phyloP scores from a whole-genome alignment of 2,329 filamentous ascomycete species.

The Ophiostoma montium region DNA sequence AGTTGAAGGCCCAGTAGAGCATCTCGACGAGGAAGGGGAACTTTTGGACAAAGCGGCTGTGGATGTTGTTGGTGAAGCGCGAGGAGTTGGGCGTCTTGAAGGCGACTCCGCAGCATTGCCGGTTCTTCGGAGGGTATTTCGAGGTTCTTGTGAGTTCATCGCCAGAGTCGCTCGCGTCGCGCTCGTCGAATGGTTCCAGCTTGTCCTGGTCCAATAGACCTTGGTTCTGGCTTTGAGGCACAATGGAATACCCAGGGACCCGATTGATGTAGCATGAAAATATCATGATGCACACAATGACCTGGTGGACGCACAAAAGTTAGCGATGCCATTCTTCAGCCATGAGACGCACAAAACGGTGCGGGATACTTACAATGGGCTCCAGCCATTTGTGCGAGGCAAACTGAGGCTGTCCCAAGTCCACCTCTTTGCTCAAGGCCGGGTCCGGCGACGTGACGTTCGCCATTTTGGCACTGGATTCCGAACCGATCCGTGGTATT shows the following conservation, averaged over 20 bases:
- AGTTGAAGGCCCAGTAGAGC: slow-evolving; percentile 1
- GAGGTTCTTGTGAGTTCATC: neutral
- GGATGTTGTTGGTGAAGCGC: neutral
- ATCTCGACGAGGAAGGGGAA: neutral
- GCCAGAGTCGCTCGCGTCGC: neutral
- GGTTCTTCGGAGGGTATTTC: neutral
- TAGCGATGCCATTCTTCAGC: too few relatives aligned
- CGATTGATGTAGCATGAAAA: slow-evolving; percentile 1
- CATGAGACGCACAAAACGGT: neutral
- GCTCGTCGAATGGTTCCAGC: neutral
- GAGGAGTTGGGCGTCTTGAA: neutral
- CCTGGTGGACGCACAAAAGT: neutral
- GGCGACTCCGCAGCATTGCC: neutral
- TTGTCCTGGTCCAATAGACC: neutral
- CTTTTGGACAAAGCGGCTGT: neutral
- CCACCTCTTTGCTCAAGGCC: neutral
- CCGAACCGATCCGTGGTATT: neutral
- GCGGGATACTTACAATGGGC: neutral
- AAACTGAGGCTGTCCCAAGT: neutral
- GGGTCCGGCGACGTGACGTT: neutral
- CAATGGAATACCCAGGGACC: neutral
- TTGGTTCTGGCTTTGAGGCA: neutral
- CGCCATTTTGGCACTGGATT: neutral
- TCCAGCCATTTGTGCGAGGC: neutral
- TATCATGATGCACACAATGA: neutral